Evolutionary conservation across 805 yeast genomes (phyloP).

Genomic region (Wickerhamomyces bovis): DNA sequence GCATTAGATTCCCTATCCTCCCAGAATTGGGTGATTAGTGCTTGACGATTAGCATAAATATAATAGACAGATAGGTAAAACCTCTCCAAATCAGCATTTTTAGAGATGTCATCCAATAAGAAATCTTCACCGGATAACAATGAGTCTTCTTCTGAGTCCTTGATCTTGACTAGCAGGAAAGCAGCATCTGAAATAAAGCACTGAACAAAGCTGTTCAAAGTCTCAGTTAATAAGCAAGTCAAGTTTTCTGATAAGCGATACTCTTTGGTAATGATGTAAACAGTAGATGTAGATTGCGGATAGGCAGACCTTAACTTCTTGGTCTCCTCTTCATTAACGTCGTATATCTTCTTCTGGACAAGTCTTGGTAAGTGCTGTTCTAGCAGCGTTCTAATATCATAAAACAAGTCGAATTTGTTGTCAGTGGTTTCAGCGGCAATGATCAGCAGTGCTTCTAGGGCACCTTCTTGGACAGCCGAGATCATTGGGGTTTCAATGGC

Average conservation of each 20-base stretch:
- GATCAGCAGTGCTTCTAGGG: slow-evolving; percentile 60
- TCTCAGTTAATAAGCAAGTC: slow-evolving; percentile 27
- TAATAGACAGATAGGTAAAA: slow-evolving; percentile 72
- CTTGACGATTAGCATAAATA: slow-evolving; percentile 57
- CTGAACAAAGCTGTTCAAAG: slow-evolving; percentile 46
- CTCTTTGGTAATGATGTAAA: slow-evolving; percentile 18
- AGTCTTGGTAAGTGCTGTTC: slow-evolving; percentile 62
- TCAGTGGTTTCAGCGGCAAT: slow-evolving; percentile 52
- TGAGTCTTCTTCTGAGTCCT: slow-evolving; percentile 72
- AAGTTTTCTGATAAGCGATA: slow-evolving; percentile 21
- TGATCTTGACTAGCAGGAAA: slow-evolving; percentile 54
- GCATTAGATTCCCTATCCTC: slow-evolving; percentile 55
- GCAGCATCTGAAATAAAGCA: slow-evolving; percentile 59
- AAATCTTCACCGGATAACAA: slow-evolving; percentile 51
- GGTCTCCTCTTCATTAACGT: slow-evolving; percentile 40
- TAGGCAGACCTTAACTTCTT: slow-evolving; percentile 25
- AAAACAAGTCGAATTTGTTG: slow-evolving; percentile 43
- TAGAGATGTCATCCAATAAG: slow-evolving; percentile 56
- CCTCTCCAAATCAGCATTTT: slow-evolving; percentile 81
- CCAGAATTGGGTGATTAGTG: slow-evolving; percentile 62
- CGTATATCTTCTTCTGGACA: slow-evolving; percentile 45
- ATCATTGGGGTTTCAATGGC: slow-evolving; percentile 57
- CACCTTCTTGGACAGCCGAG: slow-evolving; percentile 55
- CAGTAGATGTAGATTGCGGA: slow-evolving; percentile 14
- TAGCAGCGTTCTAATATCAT: slow-evolving; percentile 59